Evolutionary conservation across 192 early-diverging fungal species (phyloP).

Genomic region (Podila epigama): DNA sequence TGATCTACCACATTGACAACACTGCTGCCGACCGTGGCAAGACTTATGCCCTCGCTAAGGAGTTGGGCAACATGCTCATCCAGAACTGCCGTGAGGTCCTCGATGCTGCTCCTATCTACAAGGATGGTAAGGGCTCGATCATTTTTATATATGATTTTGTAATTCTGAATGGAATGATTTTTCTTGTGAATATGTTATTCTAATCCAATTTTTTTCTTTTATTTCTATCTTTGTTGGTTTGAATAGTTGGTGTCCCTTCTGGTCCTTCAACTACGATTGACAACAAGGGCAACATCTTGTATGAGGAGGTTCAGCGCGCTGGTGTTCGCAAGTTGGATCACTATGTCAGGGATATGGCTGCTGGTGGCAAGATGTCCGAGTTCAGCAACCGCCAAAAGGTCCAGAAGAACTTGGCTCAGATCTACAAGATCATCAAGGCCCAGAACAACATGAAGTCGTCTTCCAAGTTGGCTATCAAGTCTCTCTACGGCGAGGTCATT

Average conservation of each 20-base stretch:
- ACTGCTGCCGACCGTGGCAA: slow-evolving; percentile 79
- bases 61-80: slow-evolving; percentile 81
- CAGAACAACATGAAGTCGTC: slow-evolving; percentile 81
- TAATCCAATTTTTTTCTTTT: not conserved
- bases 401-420: slow-evolving; percentile 77
- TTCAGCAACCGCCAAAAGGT: slow-evolving; percentile 80
- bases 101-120: slow-evolving; percentile 81
- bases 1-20: slow-evolving; percentile 87
- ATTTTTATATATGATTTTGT: not conserved
- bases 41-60: slow-evolving; percentile 83
- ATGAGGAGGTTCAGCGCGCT: slow-evolving; percentile 83
- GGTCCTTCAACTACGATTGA: slow-evolving; percentile 82
- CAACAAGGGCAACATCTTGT: slow-evolving; percentile 83
- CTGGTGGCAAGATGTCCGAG: slow-evolving; percentile 72
- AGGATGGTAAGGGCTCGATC: slow-evolving; percentile 76
- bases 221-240: not conserved
- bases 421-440: slow-evolving; percentile 81
- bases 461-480: slow-evolving; percentile 72
- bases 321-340: slow-evolving; percentile 90
- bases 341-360: slow-evolving; percentile 90
- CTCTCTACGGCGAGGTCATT: slow-evolving; percentile 74
- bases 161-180: not conserved
- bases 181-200: not conserved
- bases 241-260: slow-evolving; percentile 82
- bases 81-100: slow-evolving; percentile 92